Evolutionary conservation across 148 eudicot genomes (phyloP).

Genomic region (Dianthus caryophyllus): DNA sequence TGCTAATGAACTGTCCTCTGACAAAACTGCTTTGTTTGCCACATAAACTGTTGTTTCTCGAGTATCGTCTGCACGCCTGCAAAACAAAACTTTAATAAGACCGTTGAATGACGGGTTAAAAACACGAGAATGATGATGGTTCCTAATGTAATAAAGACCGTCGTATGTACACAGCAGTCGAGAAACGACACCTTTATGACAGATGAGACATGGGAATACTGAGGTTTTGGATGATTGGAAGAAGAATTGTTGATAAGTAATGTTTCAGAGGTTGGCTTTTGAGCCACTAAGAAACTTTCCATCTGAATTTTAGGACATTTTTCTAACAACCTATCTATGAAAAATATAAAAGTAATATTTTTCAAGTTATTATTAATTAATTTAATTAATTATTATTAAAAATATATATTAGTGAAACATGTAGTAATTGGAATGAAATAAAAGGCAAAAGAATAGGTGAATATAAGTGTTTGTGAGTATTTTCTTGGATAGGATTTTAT

Average conservation of each 20-base stretch:
- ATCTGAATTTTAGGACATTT: constrained; percentile 29
- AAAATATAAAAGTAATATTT: no score
- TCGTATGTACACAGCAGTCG: no score
- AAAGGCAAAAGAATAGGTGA: neutral
- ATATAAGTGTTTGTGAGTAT: neutral
- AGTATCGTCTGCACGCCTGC: constrained; percentile 28
- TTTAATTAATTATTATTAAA: no score
- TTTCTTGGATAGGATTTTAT: constrained; percentile 20
- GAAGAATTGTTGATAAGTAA: constrained; percentile 17
- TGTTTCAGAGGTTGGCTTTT: constrained; percentile 25
- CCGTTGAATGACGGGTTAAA: no score
- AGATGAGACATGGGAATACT: constrained; percentile 23
- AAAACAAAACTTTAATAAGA: neutral
- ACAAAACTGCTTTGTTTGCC: constrained; percentile 41
- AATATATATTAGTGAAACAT: no score
- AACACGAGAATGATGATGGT: no score
- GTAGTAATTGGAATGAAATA: neutral
- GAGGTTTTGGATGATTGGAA: constrained; percentile 5
- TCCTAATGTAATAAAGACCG: no score
- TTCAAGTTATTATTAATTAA: no score
- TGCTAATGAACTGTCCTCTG: constrained; percentile 42
- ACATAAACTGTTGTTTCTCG: constrained; percentile 30
- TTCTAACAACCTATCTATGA: neutral
- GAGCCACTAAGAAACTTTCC: constrained; percentile 27
- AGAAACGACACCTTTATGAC: constrained; percentile 33